Evolutionary conservation across 208 protist genomes (phyloP).

Genomic region (Polymyxa betae): DNA sequence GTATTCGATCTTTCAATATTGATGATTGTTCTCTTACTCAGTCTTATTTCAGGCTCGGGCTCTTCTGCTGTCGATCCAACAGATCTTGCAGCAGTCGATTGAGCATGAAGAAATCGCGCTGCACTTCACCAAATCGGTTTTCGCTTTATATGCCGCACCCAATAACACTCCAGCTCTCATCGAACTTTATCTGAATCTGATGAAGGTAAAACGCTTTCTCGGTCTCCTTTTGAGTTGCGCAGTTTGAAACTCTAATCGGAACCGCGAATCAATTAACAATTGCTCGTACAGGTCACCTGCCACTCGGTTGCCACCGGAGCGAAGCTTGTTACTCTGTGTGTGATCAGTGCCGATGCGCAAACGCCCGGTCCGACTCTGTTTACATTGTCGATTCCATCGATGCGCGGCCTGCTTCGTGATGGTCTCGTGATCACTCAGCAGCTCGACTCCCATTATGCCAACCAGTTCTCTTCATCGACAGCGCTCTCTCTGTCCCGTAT

Average conservation of each 20-base stretch:
- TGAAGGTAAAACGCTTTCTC: not conserved
- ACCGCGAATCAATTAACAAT: too few relatives aligned
- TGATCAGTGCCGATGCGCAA: conserved; percentile 36
- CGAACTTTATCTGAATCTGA: not conserved
- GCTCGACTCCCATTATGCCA: conserved; percentile 22
- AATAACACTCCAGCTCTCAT: not conserved
- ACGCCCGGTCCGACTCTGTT: conserved; percentile 16
- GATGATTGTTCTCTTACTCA: not conserved
- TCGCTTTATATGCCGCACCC: conserved; percentile 13
- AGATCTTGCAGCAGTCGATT: not conserved
- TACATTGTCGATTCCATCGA: not conserved
- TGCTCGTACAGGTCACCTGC: not conserved
- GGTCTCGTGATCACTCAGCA: not conserved
- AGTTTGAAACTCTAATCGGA: too few relatives aligned
- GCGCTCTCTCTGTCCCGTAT: conserved; percentile 5
- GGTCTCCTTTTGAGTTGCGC: too few relatives aligned
- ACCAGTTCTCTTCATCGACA: not conserved
- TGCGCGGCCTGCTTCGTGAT: conserved; percentile 37
- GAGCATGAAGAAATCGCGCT: conserved; percentile 41
- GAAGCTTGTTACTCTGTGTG: conserved; percentile 27
- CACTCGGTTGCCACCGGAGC: not conserved
- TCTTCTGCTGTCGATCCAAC: conserved; percentile 2
- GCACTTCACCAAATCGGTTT: conserved; percentile 44
- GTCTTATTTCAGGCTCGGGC: not conserved
- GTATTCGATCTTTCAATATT: too few relatives aligned